These are phyloP conservation scores for Xylariaceae sp. DNA, from an alignment of 2,329 filamentous ascomycete genomes.

Conservation along the genomic window DNA sequence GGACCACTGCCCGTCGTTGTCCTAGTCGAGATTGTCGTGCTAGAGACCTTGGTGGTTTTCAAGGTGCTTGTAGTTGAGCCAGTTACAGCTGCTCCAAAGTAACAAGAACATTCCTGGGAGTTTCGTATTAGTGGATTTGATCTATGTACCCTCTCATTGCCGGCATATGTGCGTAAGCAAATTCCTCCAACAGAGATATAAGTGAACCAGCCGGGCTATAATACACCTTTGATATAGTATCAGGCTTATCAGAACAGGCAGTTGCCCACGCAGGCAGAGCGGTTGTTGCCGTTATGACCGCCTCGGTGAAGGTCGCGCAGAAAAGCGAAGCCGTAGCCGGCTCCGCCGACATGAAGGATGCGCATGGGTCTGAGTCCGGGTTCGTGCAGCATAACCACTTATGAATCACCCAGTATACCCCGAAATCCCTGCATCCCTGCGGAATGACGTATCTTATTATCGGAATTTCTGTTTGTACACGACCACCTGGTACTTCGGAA, in stretches of 20 bases:
- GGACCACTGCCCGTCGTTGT: slow-evolving; percentile 14
- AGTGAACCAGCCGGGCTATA: not conserved
- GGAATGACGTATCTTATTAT: slow-evolving; percentile 9
- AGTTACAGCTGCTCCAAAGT: slow-evolving; percentile 23
- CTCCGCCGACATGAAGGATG: slow-evolving; percentile 32
- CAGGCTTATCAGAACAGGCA: slow-evolving; percentile 26
- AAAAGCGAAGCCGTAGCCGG: slow-evolving; percentile 30
- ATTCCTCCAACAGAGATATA: too few species aligned
- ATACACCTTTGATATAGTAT: slow-evolving; percentile 25
- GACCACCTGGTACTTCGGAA: too few species aligned
- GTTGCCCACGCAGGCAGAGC: slow-evolving; percentile 23
- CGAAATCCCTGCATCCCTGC: slow-evolving; percentile 18
- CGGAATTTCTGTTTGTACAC: too few species aligned
- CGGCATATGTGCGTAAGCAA: too few species aligned
- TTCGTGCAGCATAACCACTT: slow-evolving; percentile 33
- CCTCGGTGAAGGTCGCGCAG: slow-evolving; percentile 32
- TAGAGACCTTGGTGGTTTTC: slow-evolving; percentile 9
- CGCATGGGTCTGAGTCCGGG: slow-evolving; percentile 27
- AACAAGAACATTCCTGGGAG: slow-evolving; percentile 26
- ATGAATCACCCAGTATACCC: too few species aligned
- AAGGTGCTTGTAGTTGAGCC: slow-evolving; percentile 16
- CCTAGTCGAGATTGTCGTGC: slow-evolving; percentile 17
- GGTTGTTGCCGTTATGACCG: slow-evolving; percentile 24
- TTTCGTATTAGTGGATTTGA: slow-evolving; percentile 2
- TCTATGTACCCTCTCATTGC: not conserved